phyloP scores from a whole-genome alignment of 2,329 filamentous ascomycete genomes.

The Cryphonectria japonica region DNA sequence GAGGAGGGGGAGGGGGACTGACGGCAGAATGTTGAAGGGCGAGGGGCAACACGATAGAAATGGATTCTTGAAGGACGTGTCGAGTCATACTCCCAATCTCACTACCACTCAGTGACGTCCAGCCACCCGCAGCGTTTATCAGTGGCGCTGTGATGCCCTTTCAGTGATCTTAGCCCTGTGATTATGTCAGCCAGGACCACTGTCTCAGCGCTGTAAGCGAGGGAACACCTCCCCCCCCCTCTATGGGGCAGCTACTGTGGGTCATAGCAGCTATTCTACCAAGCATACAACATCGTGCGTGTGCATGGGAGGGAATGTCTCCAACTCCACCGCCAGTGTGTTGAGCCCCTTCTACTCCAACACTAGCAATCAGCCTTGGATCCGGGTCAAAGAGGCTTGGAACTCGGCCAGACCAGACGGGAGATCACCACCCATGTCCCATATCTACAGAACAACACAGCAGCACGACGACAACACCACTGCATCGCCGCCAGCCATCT shows the following conservation, averaged over 20 bases:
- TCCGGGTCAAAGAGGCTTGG: not conserved
- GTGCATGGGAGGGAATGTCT: too few species aligned
- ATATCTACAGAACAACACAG: not conserved
- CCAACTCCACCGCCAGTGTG: not conserved
- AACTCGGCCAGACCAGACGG: conserved; percentile 5
- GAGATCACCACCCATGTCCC: conserved; percentile 9
- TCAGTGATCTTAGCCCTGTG: not conserved
- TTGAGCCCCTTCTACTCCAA: not conserved
- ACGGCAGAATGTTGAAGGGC: not conserved
- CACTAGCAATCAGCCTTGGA: not conserved
- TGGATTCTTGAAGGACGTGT: not conserved
- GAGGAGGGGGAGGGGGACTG: not conserved
- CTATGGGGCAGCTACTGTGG: not conserved
- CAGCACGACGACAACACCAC: conserved; percentile 15
- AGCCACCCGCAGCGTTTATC: not conserved
- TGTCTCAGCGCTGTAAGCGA: not conserved
- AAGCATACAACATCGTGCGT: not conserved
- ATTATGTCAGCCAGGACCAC: conserved; percentile 11
- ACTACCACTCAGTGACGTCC: not conserved
- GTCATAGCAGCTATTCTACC: not conserved
- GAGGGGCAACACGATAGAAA: conserved; percentile 1
- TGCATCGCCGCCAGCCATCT: conserved; percentile 3
- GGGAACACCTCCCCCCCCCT: too few species aligned
- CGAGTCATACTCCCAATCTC: conserved; percentile 10
- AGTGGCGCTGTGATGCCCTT: not conserved